Conservation (phyloP, 805 yeast genomes). For the Yarrowia keelungensis region DNA sequence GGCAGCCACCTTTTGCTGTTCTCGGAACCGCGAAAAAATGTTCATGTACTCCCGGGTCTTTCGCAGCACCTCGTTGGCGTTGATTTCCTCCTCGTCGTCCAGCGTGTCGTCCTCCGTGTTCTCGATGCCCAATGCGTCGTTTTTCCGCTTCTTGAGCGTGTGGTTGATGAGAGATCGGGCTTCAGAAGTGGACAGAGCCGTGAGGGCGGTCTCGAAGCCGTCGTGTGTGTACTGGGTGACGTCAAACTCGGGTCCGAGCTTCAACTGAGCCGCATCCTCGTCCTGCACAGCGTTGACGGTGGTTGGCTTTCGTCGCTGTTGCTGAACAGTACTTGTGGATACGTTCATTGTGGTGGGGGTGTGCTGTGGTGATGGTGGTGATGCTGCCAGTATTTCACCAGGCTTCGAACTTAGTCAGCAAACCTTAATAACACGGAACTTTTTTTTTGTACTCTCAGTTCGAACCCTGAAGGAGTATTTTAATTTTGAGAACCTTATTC, state of each 20-base stretch:
- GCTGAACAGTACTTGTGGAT: constrained; percentile 86
- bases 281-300: constrained; percentile 75
- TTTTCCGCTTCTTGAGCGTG: constrained; percentile 78
- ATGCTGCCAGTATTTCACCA: too few relatives aligned
- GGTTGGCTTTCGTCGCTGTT: constrained; percentile 71
- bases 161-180: constrained; percentile 89
- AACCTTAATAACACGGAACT: too few relatives aligned
- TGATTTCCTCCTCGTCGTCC: constrained; percentile 51
- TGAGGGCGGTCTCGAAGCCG: constrained; percentile 76
- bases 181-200: constrained; percentile 87
- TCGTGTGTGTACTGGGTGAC: constrained; percentile 78
- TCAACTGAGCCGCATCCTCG: constrained; percentile 86
- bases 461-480: too few relatives aligned
- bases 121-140: constrained; percentile 49
- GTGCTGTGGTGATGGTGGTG: not conserved
- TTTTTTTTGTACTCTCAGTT: too few relatives aligned
- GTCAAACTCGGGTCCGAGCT: constrained; percentile 93
- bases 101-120: constrained; percentile 51
- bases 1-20: constrained; percentile 89
- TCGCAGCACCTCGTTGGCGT: constrained; percentile 68
- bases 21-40: constrained; percentile 87
- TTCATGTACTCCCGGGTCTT: constrained; percentile 88
- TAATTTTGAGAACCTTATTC: too few relatives aligned
- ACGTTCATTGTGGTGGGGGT: constrained; percentile 68
- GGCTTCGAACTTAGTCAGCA: too few relatives aligned